Evolutionary conservation across 371 early-diverging fungal species (phyloP).

Genomic region (Fennellomyces sp.): DNA sequence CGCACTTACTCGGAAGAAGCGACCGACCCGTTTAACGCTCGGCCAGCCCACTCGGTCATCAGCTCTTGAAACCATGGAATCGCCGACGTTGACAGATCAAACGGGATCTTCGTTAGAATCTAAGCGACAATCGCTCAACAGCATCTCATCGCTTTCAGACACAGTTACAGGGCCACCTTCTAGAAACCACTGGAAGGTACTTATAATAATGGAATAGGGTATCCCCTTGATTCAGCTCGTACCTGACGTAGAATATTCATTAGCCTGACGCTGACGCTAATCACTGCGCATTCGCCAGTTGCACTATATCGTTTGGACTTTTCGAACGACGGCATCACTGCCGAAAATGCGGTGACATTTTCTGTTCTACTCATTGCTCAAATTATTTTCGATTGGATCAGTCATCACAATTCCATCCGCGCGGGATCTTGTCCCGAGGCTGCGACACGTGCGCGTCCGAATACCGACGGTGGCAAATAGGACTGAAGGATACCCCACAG

Average conservation of each 20-base stretch:
- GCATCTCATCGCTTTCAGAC: conserved; percentile 12
- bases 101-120: conserved; percentile 14
- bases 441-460: conserved; percentile 45
- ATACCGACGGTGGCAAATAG: conserved; percentile 33
- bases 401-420: conserved; percentile 37
- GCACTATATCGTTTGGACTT: conserved; percentile 38
- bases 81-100: conserved; percentile 21
- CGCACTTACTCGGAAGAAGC: conserved; percentile 59
- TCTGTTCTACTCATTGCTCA: conserved; percentile 51
- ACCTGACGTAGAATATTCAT: too few species aligned
- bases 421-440: conserved; percentile 40
- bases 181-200: conserved; percentile 56
- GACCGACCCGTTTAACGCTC: conserved; percentile 60
- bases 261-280: conserved; percentile 44
- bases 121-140: conserved; percentile 14
- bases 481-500: conserved; percentile 9
- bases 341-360: conserved; percentile 53
- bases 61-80: conserved; percentile 12
- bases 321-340: conserved; percentile 58
- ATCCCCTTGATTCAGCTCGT: too few species aligned
- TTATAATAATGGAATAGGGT: too few species aligned
- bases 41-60: conserved; percentile 32
- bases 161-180: conserved; percentile 45
- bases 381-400: conserved; percentile 52
- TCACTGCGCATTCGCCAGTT: conserved; percentile 31